A percentile compares a stretch with the other conserved stretches of the same genome.
phyloP scores from a whole-genome alignment of 176 grass and related monocot species.

The Rhynchospora pubera region DNA sequence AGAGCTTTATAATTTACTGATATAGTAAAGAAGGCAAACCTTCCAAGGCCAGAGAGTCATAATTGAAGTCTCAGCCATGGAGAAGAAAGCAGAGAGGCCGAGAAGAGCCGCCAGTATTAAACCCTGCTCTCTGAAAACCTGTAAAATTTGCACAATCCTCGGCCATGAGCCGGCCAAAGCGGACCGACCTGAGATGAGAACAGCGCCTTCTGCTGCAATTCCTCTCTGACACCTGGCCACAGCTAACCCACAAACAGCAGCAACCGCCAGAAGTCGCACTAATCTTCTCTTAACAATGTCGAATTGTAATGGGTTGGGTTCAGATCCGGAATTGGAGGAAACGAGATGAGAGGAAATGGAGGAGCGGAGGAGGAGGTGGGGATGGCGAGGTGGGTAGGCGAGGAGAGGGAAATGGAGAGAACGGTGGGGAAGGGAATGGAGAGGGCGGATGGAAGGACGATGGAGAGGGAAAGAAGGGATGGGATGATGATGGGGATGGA shows the following conservation, averaged over 20 bases:
- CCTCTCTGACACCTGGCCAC: conserved; percentile 18
- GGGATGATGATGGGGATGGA: not conserved
- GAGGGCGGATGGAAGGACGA: conserved; percentile 19
- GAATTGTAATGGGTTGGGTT: not conserved
- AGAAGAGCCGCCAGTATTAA: conserved; percentile 52
- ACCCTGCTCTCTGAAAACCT: conserved; percentile 75
- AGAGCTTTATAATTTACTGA: not conserved
- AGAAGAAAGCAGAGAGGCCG: conserved; percentile 92
- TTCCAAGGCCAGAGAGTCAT: conserved; percentile 99
- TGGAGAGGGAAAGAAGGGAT: not conserved
- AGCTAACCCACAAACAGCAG: conserved; percentile 13
- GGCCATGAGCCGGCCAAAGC: conserved; percentile 43
- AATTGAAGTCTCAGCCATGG: conserved; percentile 96
- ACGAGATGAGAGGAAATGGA: conserved; percentile 9
- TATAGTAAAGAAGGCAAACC: conserved; percentile 29
- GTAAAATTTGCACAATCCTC: conserved; percentile 49
- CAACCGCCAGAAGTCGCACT: conserved; percentile 6
- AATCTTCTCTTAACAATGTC: not conserved
- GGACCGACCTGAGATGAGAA: conserved; percentile 24
- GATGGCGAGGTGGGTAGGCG: not conserved
- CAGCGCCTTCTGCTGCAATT: conserved; percentile 29
- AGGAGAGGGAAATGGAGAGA: conserved; percentile 32
- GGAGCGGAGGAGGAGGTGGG: conserved; percentile 6
- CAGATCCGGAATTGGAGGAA: not conserved
- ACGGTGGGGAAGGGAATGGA: conserved; percentile 34